Percentiles rank a stretch among this genome's conserved stretches.
Conservation (phyloP, 495 filamentous ascomycete species). For the Neurospora tetraspora region DNA sequence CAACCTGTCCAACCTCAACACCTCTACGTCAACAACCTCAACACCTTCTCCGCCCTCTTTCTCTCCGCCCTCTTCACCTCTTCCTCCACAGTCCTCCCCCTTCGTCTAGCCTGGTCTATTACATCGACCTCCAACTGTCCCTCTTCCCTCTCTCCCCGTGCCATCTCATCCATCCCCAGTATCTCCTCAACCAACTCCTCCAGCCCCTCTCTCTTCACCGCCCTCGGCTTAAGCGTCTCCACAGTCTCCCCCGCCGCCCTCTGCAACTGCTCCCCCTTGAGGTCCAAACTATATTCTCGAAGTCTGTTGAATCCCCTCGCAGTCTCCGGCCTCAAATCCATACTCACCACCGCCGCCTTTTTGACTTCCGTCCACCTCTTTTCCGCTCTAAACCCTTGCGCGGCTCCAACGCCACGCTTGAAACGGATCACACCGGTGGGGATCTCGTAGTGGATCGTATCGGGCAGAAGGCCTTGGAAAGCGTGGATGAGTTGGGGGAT, state of each 20-base stretch:
- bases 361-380: neutral
- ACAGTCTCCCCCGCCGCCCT: neutral
- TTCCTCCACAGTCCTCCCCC: neutral
- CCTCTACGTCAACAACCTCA: neutral
- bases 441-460: slow-evolving; percentile 22
- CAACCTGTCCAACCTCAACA: neutral
- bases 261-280: neutral
- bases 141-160: neutral
- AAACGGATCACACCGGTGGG: neutral
- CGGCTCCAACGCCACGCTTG: neutral
- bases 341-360: neutral
- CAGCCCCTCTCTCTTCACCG: neutral
- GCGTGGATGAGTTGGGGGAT: slow-evolving; percentile 38
- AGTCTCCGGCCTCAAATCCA: neutral
- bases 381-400: neutral
- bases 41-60: neutral
- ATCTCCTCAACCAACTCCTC: neutral
- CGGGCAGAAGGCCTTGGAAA: slow-evolving; percentile 40
- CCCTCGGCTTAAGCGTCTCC: neutral
- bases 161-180: neutral
- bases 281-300: neutral
- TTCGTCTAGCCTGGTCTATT: neutral
- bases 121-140: neutral
- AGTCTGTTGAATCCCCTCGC: neutral
- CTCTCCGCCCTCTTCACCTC: neutral